Evolutionary conservation across 1,284 basidiomycete genomes (phyloP).

Genomic region (Leccinum griseonigrum): DNA sequence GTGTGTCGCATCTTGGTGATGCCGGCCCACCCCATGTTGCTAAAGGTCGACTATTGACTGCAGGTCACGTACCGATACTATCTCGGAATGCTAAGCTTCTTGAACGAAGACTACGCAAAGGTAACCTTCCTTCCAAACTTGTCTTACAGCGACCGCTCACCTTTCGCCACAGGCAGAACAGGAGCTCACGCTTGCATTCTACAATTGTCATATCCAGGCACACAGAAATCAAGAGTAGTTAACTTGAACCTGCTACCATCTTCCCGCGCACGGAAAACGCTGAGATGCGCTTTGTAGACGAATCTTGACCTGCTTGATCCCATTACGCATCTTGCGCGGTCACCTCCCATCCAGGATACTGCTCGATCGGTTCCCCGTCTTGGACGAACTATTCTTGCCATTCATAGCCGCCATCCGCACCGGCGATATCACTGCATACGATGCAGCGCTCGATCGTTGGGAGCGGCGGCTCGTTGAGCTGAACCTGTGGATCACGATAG

Average conservation of each 20-base stretch:
- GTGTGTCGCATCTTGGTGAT: constrained; percentile 43
- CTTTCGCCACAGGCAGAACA: constrained; percentile 61
- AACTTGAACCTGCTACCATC: background rate
- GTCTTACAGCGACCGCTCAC: background rate
- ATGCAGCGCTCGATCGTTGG: background rate
- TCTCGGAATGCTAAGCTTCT: constrained; percentile 88
- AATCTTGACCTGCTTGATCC: constrained; percentile 88
- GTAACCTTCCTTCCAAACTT: constrained; percentile 35
- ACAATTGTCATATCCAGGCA: constrained; percentile 70
- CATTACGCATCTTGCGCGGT: constrained; percentile 84
- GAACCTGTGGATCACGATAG: background rate
- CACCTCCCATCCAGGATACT: constrained; percentile 74
- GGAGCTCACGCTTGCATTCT: constrained; percentile 80
- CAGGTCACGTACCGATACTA: constrained; percentile 93
- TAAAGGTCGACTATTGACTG: constrained; percentile 13
- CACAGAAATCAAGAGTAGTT: constrained; percentile 79
- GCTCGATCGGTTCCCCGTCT: constrained; percentile 65
- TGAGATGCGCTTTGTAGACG: constrained; percentile 46
- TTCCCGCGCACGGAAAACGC: background rate
- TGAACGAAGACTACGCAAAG: constrained; percentile 89
- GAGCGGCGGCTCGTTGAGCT: background rate
- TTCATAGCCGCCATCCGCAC: constrained; percentile 77
- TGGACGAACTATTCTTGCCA: constrained; percentile 75
- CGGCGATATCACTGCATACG: constrained; percentile 60
- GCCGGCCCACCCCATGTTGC: constrained; percentile 1